These are phyloP conservation scores for Ceratocystis papillata DNA, from an alignment of 2,329 filamentous ascomycete species.

Conservation along the genomic window DNA sequence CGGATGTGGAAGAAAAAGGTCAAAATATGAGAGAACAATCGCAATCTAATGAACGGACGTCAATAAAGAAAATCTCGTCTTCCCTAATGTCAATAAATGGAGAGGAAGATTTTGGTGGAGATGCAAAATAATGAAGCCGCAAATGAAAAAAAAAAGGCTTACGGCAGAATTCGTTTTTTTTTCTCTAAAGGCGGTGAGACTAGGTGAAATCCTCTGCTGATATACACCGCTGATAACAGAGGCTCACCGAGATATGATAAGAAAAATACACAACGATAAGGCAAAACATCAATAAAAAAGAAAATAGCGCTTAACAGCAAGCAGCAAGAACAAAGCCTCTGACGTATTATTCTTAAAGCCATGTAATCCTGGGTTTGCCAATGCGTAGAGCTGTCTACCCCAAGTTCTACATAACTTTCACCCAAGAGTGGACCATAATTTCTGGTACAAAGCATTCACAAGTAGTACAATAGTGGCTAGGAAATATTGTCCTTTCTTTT, in stretches of 20 bases:
- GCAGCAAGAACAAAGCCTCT: too few relatives aligned
- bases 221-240: conserved; percentile 10
- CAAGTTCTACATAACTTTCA: neutral
- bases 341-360: too few relatives aligned
- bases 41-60: neutral
- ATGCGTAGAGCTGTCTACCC: too few relatives aligned
- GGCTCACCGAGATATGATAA: conserved; percentile 3
- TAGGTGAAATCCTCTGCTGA: neutral
- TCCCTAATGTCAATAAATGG: neutral
- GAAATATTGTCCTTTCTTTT: neutral
- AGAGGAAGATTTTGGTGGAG: conserved; percentile 20
- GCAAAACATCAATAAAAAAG: neutral
- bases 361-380: too few relatives aligned
- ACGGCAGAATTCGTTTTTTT: conserved; percentile 23
- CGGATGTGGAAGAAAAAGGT: neutral
- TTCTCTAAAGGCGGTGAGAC: conserved; percentile 18
- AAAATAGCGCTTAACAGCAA: neutral
- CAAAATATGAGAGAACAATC: neutral
- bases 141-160: conserved; percentile 18
- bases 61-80: conserved; percentile 5
- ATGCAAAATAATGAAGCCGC: conserved; percentile 16
- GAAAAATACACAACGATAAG: conserved; percentile 19
- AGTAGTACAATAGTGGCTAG: neutral
- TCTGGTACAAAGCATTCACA: too few relatives aligned
- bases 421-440: neutral